These are phyloP conservation scores for Curvularia spicifera DNA, from an alignment of 2,329 filamentous ascomycete genomes.

Conservation along the genomic window DNA sequence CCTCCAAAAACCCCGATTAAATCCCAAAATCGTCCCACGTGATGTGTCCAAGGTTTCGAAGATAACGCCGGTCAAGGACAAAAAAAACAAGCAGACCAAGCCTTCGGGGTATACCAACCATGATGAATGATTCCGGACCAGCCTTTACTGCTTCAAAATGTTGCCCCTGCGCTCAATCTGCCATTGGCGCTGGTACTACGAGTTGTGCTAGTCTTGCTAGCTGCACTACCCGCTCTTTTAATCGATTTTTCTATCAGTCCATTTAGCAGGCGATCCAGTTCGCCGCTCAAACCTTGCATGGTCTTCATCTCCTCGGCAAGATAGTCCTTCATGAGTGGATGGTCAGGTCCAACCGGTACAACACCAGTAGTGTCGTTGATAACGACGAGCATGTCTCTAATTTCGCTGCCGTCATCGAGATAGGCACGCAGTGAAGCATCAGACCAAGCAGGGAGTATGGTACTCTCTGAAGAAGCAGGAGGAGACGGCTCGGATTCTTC, in stretches of 20 bases:
- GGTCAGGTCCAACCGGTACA: constrained; percentile 77
- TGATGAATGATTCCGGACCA: constrained; percentile 5
- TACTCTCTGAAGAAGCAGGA: constrained; percentile 50
- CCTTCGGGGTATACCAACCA: constrained; percentile 14
- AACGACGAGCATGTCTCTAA: constrained; percentile 86
- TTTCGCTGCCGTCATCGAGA: constrained; percentile 86
- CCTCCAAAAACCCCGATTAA: neutral
- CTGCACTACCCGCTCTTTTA: constrained; percentile 26
- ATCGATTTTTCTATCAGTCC: constrained; percentile 70
- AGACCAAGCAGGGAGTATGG: constrained; percentile 76
- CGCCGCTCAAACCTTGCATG: constrained; percentile 84
- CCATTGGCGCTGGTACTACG: constrained; percentile 19
- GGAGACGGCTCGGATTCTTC: constrained; percentile 36
- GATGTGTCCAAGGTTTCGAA: neutral
- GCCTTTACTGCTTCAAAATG: constrained; percentile 4
- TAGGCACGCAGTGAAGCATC: constrained; percentile 85
- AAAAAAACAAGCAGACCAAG: neutral
- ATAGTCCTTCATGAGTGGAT: constrained; percentile 79
- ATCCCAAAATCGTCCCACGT: constrained; percentile 7
- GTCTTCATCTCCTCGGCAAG: constrained; percentile 88
- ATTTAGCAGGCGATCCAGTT: constrained; percentile 85
- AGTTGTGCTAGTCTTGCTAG: constrained; percentile 17
- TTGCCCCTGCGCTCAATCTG: constrained; percentile 11
- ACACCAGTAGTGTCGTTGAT: constrained; percentile 92
- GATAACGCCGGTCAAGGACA: neutral